Percentiles rank a stretch among this genome's conserved stretches.
These are phyloP conservation scores for Metschnikowia santaceciliae DNA, from an alignment of 805 yeast species.

Conservation along the genomic window DNA sequence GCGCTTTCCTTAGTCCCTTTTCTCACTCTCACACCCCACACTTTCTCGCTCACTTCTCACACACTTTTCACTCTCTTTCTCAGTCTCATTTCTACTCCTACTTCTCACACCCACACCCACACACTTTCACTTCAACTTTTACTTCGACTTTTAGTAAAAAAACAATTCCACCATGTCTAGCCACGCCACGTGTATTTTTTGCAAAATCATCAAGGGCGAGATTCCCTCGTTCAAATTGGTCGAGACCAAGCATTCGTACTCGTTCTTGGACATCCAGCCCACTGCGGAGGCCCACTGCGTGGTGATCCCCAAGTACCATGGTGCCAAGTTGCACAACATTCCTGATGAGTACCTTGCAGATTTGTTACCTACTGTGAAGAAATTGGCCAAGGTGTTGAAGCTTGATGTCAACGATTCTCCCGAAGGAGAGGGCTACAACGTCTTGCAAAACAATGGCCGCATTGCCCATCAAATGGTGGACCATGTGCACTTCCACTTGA, in stretches of 20 bases:
- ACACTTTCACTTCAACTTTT: no score
- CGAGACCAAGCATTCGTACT: slow-evolving; percentile 77
- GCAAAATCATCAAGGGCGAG: slow-evolving; percentile 93
- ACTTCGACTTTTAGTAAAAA: no score
- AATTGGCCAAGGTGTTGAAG: slow-evolving; percentile 68
- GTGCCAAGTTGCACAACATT: slow-evolving; percentile 84
- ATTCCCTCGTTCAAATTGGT: slow-evolving; percentile 88
- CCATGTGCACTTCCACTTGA: slow-evolving; percentile 95
- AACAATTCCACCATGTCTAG: slow-evolving; percentile 20
- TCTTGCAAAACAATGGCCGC: slow-evolving; percentile 89
- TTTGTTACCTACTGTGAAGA: slow-evolving; percentile 83
- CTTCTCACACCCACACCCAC: no score
- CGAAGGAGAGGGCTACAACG: slow-evolving; percentile 74
- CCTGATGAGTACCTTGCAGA: slow-evolving; percentile 91
- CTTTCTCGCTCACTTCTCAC: not conserved
- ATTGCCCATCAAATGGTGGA: slow-evolving; percentile 95
- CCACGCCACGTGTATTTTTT: slow-evolving; percentile 77
- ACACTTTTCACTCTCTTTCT: not conserved
- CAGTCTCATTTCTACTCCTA: not conserved
- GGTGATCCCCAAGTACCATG: slow-evolving; percentile 90
- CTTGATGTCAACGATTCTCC: slow-evolving; percentile 59
- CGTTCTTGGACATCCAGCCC: slow-evolving; percentile 93
- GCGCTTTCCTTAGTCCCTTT: no score
- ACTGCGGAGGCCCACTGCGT: slow-evolving; percentile 84
- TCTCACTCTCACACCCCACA: no score